A percentile compares a stretch with the other conserved stretches of the same genome.
Conservation (phyloP, 768 basidiomycete species). For the Kwoniella pini region DNA sequence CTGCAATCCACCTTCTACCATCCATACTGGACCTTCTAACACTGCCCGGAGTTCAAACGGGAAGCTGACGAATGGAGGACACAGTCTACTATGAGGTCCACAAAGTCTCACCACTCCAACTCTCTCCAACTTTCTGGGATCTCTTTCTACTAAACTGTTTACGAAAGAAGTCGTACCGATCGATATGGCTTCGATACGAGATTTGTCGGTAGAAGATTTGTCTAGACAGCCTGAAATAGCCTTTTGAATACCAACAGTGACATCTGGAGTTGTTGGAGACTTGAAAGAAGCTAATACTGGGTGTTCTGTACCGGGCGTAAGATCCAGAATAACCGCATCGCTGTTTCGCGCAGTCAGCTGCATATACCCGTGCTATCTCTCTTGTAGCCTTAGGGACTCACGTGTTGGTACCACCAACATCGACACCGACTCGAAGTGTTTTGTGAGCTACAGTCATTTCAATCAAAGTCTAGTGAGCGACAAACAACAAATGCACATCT, state of each 20-base stretch:
- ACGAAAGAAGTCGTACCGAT: slow-evolving; percentile 69
- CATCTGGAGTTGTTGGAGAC: slow-evolving; percentile 62
- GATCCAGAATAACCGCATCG: slow-evolving; percentile 56
- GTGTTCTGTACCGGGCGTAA: slow-evolving; percentile 47
- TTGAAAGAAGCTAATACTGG: slow-evolving; percentile 56
- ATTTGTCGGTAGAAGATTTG: slow-evolving; percentile 53
- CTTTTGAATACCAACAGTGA: slow-evolving; percentile 64
- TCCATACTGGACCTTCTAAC: slow-evolving; percentile 55
- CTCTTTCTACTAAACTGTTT: slow-evolving; percentile 65
- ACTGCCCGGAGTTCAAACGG: slow-evolving; percentile 55
- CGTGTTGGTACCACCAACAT: slow-evolving; percentile 44
- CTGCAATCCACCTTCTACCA: slow-evolving; percentile 57
- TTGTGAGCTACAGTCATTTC: slow-evolving; percentile 7
- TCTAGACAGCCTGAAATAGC: slow-evolving; percentile 60
- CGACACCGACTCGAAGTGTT: slow-evolving; percentile 33
- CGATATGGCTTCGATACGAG: slow-evolving; percentile 60
- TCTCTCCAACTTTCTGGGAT: slow-evolving; percentile 61
- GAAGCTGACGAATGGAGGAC: slow-evolving; percentile 64
- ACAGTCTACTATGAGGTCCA: slow-evolving; percentile 62
- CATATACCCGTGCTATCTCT: background rate
- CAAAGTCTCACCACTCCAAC: slow-evolving; percentile 69
- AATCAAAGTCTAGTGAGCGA: background rate
- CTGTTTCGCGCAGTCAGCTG: background rate
- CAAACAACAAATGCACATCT: background rate
- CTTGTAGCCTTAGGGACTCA: slow-evolving; percentile 10